Evolutionary conservation across 495 filamentous ascomycete species (phyloP).

Genomic region (Hypoxylon fuscum): DNA sequence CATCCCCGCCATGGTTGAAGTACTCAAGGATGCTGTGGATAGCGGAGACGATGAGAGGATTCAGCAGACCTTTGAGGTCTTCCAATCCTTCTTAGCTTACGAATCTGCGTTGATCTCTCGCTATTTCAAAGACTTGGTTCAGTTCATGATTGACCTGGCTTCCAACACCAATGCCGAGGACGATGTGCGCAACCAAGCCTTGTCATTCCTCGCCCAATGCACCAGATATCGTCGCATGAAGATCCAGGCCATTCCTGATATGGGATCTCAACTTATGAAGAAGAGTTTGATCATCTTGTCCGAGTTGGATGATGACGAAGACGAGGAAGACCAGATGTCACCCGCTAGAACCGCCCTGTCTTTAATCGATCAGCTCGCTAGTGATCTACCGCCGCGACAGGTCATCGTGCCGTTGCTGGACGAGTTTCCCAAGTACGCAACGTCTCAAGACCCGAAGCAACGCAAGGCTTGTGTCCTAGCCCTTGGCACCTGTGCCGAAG

Average conservation of each 20-base stretch:
- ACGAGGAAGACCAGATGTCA: slow-evolving; percentile 89
- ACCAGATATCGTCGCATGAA: slow-evolving; percentile 94
- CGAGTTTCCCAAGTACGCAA: slow-evolving; percentile 81
- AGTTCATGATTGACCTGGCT: slow-evolving; percentile 92
- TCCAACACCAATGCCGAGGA: slow-evolving; percentile 77
- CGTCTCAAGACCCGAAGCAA: slow-evolving; percentile 73
- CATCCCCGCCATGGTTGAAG: slow-evolving; percentile 86
- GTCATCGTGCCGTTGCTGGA: slow-evolving; percentile 93
- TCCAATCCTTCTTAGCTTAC: slow-evolving; percentile 93
- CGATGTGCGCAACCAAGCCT: slow-evolving; percentile 85
- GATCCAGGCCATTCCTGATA: slow-evolving; percentile 79
- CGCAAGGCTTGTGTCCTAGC: slow-evolving; percentile 91
- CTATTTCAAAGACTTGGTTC: slow-evolving; percentile 89
- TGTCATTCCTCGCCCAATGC: slow-evolving; percentile 92
- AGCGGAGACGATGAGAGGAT: slow-evolving; percentile 83
- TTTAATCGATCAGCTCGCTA: slow-evolving; percentile 87
- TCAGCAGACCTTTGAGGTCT: slow-evolving; percentile 93
- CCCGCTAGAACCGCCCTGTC: slow-evolving; percentile 86
- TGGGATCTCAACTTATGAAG: slow-evolving; percentile 85
- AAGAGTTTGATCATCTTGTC: slow-evolving; percentile 88
- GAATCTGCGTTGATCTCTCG: slow-evolving; percentile 82
- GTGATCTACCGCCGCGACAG: slow-evolving; percentile 88
- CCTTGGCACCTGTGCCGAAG: slow-evolving; percentile 93
- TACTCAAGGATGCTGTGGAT: slow-evolving; percentile 84
- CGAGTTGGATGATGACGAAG: slow-evolving; percentile 79